A percentile compares a stretch with the other conserved stretches of the same genome.
Conservation (phyloP, 805 yeast genomes). For the Nakazawaea holstii region DNA sequence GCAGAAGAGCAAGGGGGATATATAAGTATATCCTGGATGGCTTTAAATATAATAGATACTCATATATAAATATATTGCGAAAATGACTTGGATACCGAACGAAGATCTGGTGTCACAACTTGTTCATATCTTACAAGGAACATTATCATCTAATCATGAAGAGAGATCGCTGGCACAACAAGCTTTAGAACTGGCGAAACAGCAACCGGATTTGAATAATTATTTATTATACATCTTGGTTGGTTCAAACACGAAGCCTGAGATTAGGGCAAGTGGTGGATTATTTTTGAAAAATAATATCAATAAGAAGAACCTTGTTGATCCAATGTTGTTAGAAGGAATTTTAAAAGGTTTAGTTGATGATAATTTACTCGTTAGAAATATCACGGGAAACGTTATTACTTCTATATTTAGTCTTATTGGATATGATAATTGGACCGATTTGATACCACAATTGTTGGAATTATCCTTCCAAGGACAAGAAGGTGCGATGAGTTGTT, state of each 20-base stretch:
- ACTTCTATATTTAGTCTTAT: constrained; percentile 67
- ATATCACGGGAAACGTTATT: constrained; percentile 86
- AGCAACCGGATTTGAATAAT: constrained; percentile 74
- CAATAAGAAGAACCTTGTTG: constrained; percentile 29
- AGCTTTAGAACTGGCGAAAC: constrained; percentile 63
- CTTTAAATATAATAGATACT: too few species aligned
- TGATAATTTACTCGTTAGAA: constrained; percentile 58
- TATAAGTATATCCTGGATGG: too few species aligned
- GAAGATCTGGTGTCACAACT: constrained; percentile 57
- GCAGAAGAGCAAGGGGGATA: background rate
- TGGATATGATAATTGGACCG: constrained; percentile 74
- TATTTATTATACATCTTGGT: constrained; percentile 71
- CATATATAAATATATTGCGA: too few species aligned
- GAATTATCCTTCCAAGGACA: constrained; percentile 43
- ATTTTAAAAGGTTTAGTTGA: constrained; percentile 46
- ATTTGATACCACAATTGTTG: constrained; percentile 61
- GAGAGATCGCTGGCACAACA: constrained; percentile 65
- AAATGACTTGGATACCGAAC: constrained; percentile 67
- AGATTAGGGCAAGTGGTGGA: constrained; percentile 85
- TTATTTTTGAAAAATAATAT: constrained; percentile 74
- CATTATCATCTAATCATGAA: constrained; percentile 53
- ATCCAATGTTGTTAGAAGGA: constrained; percentile 27
- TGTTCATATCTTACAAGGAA: constrained; percentile 59
- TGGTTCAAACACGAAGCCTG: constrained; percentile 35
- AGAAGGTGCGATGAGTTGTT: constrained; percentile 77